phyloP scores from a whole-genome alignment of 768 basidiomycete species.

The Glaciozyma martinii region DNA sequence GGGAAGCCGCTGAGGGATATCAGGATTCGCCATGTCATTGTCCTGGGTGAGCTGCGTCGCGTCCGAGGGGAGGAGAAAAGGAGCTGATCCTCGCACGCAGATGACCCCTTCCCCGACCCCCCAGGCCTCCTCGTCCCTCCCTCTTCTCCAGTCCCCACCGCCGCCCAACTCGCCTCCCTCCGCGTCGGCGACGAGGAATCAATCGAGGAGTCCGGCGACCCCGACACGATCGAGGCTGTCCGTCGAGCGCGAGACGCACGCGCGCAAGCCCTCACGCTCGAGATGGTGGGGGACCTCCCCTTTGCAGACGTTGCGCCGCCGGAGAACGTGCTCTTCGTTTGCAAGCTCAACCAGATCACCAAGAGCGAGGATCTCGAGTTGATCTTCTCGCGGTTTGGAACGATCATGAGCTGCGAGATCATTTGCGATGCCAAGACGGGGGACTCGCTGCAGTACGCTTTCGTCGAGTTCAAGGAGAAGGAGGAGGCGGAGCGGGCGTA shows the following conservation, averaged over 20 bases:
- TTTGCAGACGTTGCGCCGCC: constrained; percentile 97
- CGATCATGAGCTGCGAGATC: constrained; percentile 94
- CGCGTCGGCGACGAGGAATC: constrained; percentile 95
- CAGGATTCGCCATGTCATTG: constrained; percentile 86
- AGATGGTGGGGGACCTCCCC: constrained; percentile 98
- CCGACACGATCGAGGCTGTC: constrained; percentile 71
- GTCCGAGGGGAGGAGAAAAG: no score
- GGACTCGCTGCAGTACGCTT: constrained; percentile 94
- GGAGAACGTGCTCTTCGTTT: constrained; percentile 96
- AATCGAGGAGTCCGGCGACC: constrained; percentile 46
- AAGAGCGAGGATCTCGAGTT: constrained; percentile 92
- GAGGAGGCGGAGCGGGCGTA: constrained; percentile 97
- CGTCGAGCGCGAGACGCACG: constrained; percentile 80
- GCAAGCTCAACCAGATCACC: constrained; percentile 94
- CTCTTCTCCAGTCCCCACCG: constrained; percentile 66
- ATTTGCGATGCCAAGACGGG: constrained; percentile 93
- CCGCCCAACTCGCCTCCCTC: constrained; percentile 58
- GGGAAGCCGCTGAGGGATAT: constrained; percentile 90
- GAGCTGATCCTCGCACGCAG: constrained; percentile 41
- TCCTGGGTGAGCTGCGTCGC: constrained; percentile 58
- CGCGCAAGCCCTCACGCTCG: constrained; percentile 88
- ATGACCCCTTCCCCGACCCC: constrained; percentile 93
- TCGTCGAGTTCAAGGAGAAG: constrained; percentile 91
- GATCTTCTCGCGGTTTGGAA: constrained; percentile 91
- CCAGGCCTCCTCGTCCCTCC: constrained; percentile 62